Evolutionary conservation across 2,329 filamentous ascomycete species (phyloP).

Genomic region (Xylaria sp.): DNA sequence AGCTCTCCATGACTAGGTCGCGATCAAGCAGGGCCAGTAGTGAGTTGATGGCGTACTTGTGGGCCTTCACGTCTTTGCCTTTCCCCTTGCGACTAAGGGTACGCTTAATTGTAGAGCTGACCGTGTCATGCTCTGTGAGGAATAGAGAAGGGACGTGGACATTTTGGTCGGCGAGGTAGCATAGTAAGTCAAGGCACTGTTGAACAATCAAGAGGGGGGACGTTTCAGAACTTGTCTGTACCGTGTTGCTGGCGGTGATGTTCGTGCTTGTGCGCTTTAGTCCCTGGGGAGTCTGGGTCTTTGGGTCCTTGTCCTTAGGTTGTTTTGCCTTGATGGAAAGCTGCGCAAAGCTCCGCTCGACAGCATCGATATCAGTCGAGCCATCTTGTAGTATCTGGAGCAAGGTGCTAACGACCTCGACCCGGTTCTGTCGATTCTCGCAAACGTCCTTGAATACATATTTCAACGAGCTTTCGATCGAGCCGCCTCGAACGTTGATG

Average conservation of each 20-base stretch:
- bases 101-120: slow-evolving; percentile 74
- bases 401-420: slow-evolving; percentile 90
- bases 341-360: slow-evolving; percentile 93
- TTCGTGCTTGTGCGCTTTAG: slow-evolving; percentile 75
- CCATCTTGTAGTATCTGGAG: slow-evolving; percentile 95
- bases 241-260: slow-evolving; percentile 46
- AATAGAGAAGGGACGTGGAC: slow-evolving; percentile 89
- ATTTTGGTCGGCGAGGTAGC: slow-evolving; percentile 82
- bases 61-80: slow-evolving; percentile 78
- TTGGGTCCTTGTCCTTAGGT: slow-evolving; percentile 65
- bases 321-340: slow-evolving; percentile 90
- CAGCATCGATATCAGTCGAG: slow-evolving; percentile 87
- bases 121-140: slow-evolving; percentile 85
- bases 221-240: slow-evolving; percentile 75
- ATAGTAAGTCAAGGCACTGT: slow-evolving; percentile 86
- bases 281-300: slow-evolving; percentile 77
- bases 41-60: slow-evolving; percentile 90
- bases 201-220: slow-evolving; percentile 95
- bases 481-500: slow-evolving; percentile 81
- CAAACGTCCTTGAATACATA: slow-evolving; percentile 89
- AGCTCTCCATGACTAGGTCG: slow-evolving; percentile 95
- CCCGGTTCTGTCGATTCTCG: slow-evolving; percentile 92
- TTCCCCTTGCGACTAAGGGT: slow-evolving; percentile 83
- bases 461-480: slow-evolving; percentile 80
- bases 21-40: slow-evolving; percentile 86